Evolutionary conservation across 2,329 filamentous ascomycete species (phyloP), one percentile per base, ranked within the genome.

Genomic region (Hawksworthiomyces lignivorus): DNA sequence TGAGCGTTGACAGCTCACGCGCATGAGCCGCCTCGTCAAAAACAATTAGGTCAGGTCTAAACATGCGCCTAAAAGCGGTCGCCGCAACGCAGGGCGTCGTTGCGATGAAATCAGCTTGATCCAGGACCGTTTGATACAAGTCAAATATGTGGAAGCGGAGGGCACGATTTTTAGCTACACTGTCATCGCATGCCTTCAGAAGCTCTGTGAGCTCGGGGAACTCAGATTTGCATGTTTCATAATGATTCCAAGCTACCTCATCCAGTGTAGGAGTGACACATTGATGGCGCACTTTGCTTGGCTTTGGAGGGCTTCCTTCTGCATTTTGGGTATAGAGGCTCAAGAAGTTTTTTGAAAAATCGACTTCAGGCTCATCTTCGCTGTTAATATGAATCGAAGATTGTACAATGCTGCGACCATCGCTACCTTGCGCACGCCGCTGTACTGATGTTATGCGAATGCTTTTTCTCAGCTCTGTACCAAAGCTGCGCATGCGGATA

Each of bases 11-110:
- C 0, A 70, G 52, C 48, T 72, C 68, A 14, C 68, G 54, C 0
- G 65, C 65, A 33, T 72, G 68, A 0, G 67, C 63, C 0, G 65
- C 63, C 57, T 94, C 87, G 32, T 89, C 87, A 48, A 94, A 85
- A 55, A 94, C 89, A 1, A 92, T 77, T 49, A 94, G 80, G 52
- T 92, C 84, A 0, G 87, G 86, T 49, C 84, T 82, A 24, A 88
- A 87, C 7, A 87, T 54, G 3, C 54, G 57, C 0, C 57, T 50
- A 26, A 70, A 66, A 0, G 53, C 49, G 0, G 60, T 59, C 4
- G 56, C 60, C 0, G 64, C 62, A 4, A 67, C 65, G 1, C 69
- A 67, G 0, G 68, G 68, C 1, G 68, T 70, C 0, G 68, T 68
- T 0, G 67, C 66, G 2, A 72, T 56, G 39, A 70, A 70, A 35